Base-by-base conservation (phyloP, 116 monocot genomes). In the Iris pallida region DNA sequence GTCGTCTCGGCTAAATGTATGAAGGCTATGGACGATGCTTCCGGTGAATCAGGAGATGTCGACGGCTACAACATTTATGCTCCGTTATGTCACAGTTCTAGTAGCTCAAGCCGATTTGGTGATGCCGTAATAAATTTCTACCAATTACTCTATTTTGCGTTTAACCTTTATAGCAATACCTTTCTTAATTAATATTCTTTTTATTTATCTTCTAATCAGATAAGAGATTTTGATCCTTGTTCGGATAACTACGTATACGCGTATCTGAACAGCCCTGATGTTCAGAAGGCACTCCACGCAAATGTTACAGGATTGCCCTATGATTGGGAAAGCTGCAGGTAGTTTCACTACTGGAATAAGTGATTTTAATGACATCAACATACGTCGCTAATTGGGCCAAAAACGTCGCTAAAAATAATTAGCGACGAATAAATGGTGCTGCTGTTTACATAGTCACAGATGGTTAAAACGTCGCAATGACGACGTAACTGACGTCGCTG, bases 241-340 rank as follows among this genome's bases (percentile, higher is more conserved):
- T 71, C 76, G 1, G 71, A 85, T 18, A 47, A 71, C 6, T 71
- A 85, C 6, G 66, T 80, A 12, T 44, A 53, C 14, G 47, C 56
- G 4, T 85, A 85, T 62, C 80, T 71, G 64, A 85, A 85, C 19
- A 55, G 10, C 10, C 85, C 81, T 7, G 77, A 74, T 71, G 81
- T 85, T 63, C 85, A 85, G 53, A 80, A 20, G n/a, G 85, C 85
- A 8, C 71, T 85, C 47, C 81, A 85, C 78, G 85, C 85, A 9
- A 92, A 89, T 74, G 69, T 83, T 10, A 96, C 89, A 7, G 79
- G 80, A 8, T 76, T 88, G 45, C 56, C 72, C 6, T 77, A 84
- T 53, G 19, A 55, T 5, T 96, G 89, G 89, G 60, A 80, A 4
- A 57, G 76, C 12, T 96, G 96, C 96, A 86, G 86, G 95, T 91